Evolutionary conservation across 495 filamentous ascomycete species (phyloP).

Genomic region (Lasiosphaeriaceae sp.): DNA sequence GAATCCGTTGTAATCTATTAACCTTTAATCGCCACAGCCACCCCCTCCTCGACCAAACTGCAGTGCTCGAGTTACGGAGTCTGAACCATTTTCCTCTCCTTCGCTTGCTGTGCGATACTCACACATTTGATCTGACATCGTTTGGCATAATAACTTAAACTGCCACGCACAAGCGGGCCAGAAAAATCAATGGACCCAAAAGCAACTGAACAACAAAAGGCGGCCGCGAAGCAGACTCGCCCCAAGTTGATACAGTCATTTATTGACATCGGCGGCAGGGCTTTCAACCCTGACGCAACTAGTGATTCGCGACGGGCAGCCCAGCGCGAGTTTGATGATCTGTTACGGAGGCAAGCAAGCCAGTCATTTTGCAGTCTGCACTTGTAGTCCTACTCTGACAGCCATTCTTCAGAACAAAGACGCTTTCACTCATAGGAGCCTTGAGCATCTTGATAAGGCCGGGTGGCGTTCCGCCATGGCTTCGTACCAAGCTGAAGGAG

Average conservation of each 20-base stretch:
- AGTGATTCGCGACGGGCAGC: conserved; percentile 25
- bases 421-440: conserved; percentile 39
- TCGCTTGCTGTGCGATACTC: too few relatives aligned
- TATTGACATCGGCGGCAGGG: conserved; percentile 34
- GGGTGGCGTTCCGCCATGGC: conserved; percentile 40
- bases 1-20: too few relatives aligned
- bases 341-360: conserved; percentile 38
- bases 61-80: too few relatives aligned
- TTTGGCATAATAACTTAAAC: too few relatives aligned
- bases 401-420: conserved; percentile 34
- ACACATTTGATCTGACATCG: too few relatives aligned
- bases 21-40: too few relatives aligned
- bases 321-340: conserved; percentile 32
- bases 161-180: background rate
- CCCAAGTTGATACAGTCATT: conserved; percentile 30
- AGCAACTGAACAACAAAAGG: background rate
- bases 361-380: background rate
- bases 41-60: too few relatives aligned
- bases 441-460: conserved; percentile 46
- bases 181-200: conserved; percentile 16
- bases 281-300: conserved; percentile 35
- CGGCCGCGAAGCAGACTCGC: conserved; percentile 16
- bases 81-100: too few relatives aligned
- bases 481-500: conserved; percentile 51
- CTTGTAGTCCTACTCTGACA: conserved; percentile 23